These are phyloP conservation scores for Nemania abortiva DNA, from an alignment of 2,329 filamentous ascomycete genomes.

Conservation along the genomic window DNA sequence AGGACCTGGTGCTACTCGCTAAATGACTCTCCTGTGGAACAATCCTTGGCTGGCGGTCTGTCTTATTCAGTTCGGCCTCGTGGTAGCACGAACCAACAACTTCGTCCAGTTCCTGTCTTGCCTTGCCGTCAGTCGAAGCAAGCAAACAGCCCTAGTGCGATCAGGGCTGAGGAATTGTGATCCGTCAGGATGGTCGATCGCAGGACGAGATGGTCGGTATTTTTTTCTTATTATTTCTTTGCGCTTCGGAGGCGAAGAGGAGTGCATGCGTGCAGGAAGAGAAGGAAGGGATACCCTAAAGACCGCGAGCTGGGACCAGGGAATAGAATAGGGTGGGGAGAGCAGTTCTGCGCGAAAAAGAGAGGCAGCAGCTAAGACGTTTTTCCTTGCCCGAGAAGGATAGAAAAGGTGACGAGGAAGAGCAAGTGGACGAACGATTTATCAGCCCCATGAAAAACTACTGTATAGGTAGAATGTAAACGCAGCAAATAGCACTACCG, in stretches of 20 bases:
- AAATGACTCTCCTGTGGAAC: constrained; percentile 16
- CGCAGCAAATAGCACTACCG: constrained; percentile 32
- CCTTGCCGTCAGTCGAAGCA: constrained; percentile 24
- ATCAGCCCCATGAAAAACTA: constrained; percentile 45
- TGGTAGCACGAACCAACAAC: constrained; percentile 32
- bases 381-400: constrained; percentile 38
- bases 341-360: constrained; percentile 28
- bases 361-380: constrained; percentile 25
- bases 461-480: constrained; percentile 35
- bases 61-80: constrained; percentile 27
- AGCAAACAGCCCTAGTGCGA: constrained; percentile 30
- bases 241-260: constrained; percentile 22
- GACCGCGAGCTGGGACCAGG: constrained; percentile 30
- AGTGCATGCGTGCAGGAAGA: constrained; percentile 13
- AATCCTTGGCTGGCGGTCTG: constrained; percentile 8
- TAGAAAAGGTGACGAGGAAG: constrained; percentile 37
- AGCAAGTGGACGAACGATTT: constrained; percentile 43
- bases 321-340: constrained; percentile 32
- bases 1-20: constrained; percentile 1
- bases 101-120: constrained; percentile 25
- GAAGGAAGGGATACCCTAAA: constrained; percentile 15
- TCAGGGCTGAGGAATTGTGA: constrained; percentile 7
- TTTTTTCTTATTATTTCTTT: constrained; percentile 26
- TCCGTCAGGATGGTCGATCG: constrained; percentile 7
- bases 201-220: constrained; percentile 19